Evolutionary conservation across 2,329 filamentous ascomycete genomes (phyloP).

Genomic region (Verticillium nubilum): DNA sequence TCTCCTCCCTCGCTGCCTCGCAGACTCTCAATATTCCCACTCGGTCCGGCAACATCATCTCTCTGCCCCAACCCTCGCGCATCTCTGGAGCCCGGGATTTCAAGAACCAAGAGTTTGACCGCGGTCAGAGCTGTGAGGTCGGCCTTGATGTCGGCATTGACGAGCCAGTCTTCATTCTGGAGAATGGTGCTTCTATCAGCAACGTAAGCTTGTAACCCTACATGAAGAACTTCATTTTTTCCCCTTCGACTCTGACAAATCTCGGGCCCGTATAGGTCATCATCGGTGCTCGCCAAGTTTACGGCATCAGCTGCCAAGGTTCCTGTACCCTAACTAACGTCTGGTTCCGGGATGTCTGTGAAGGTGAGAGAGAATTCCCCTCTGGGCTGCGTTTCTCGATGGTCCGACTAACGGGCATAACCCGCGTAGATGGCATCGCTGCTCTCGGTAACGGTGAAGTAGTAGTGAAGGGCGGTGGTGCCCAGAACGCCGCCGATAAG

Average conservation of each 20-base stretch:
- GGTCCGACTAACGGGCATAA: background rate
- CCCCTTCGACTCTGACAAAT: background rate
- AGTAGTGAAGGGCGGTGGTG: slow-evolving; percentile 24
- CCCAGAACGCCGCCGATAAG: slow-evolving; percentile 24
- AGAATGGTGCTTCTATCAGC: slow-evolving; percentile 41
- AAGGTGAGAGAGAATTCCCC: slow-evolving; percentile 19
- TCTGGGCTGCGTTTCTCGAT: background rate
- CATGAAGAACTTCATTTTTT: background rate
- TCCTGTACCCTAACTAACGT: slow-evolving; percentile 33
- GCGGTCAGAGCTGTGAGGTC: slow-evolving; percentile 11
- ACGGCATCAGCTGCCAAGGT: slow-evolving; percentile 45
- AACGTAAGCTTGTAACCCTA: slow-evolving; percentile 26
- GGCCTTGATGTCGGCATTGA: slow-evolving; percentile 12
- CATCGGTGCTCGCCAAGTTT: slow-evolving; percentile 42
- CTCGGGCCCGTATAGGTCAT: slow-evolving; percentile 24
- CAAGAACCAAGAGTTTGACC: slow-evolving; percentile 15
- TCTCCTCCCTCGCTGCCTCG: slow-evolving; percentile 7
- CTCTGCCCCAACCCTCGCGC: slow-evolving; percentile 12
- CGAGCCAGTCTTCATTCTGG: slow-evolving; percentile 45
- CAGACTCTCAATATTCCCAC: slow-evolving; percentile 17
- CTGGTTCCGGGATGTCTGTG: slow-evolving; percentile 33
- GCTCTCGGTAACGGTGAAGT: slow-evolving; percentile 26
- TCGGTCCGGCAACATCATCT: slow-evolving; percentile 14
- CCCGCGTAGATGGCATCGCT: background rate
- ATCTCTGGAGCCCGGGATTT: slow-evolving; percentile 14